phyloP scores from a whole-genome alignment of 805 yeast species.

The Starmerella cellae region DNA sequence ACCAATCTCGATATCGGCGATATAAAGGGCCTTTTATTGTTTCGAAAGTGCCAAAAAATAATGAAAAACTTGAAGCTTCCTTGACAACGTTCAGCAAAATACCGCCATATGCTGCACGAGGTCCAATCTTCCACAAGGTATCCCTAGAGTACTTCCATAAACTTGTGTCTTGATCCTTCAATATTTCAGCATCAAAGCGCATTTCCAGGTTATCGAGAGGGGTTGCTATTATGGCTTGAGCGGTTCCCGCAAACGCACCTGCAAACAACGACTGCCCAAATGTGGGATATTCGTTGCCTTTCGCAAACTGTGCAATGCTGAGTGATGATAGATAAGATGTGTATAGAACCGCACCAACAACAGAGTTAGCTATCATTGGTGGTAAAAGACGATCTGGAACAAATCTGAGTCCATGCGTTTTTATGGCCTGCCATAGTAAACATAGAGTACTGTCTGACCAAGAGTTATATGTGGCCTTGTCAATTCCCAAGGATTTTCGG shows the following conservation, averaged over 20 bases:
- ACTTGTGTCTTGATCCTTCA: slow-evolving; percentile 30
- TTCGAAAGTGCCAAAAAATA: slow-evolving; percentile 72
- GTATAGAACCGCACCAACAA: slow-evolving; percentile 76
- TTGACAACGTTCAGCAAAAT: slow-evolving; percentile 63
- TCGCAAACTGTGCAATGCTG: slow-evolving; percentile 17
- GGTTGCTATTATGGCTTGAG: slow-evolving; percentile 82
- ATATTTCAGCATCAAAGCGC: slow-evolving; percentile 62
- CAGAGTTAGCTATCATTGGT: slow-evolving; percentile 76
- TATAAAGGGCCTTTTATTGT: slow-evolving; percentile 45
- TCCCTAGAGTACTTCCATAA: slow-evolving; percentile 64
- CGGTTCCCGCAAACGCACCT: slow-evolving; percentile 75
- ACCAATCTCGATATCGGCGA: slow-evolving; percentile 23
- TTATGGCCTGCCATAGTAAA: slow-evolving; percentile 54
- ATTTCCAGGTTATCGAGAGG: slow-evolving; percentile 87
- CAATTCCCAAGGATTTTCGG: slow-evolving; percentile 17
- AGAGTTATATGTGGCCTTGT: slow-evolving; percentile 24
- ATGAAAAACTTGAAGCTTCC: slow-evolving; percentile 71
- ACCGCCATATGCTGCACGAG: slow-evolving; percentile 81
- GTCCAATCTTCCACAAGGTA: slow-evolving; percentile 60
- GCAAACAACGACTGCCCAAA: slow-evolving; percentile 42
- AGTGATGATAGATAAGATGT: slow-evolving; percentile 52
- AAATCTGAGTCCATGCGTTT: slow-evolving; percentile 70
- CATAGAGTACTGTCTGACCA: slow-evolving; percentile 72
- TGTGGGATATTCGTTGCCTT: slow-evolving; percentile 35
- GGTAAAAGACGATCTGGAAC: slow-evolving; percentile 78